phyloP scores from a whole-genome alignment of 1,284 basidiomycete genomes.

The Ceratobasidium sp. region DNA sequence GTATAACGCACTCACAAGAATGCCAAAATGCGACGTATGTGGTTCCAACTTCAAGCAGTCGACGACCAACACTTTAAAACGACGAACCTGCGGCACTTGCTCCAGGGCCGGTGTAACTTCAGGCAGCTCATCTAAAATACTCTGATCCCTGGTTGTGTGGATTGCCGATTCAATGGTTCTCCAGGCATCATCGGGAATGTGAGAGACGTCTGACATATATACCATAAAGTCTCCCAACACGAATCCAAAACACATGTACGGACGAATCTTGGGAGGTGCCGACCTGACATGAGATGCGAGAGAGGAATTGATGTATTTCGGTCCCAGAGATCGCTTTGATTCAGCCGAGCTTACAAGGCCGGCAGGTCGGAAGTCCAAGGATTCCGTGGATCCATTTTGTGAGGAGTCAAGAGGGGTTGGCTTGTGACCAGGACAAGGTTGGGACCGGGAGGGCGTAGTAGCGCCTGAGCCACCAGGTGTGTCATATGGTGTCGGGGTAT shows the following conservation, averaged over 20 bases:
- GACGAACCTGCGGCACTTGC: not conserved
- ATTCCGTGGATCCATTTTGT: constrained; percentile 18
- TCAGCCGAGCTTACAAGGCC: not conserved
- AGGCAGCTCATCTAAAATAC: not conserved
- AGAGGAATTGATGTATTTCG: no score
- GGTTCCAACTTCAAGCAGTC: constrained; percentile 69
- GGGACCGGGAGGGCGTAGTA: not conserved
- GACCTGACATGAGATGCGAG: not conserved
- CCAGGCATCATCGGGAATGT: constrained; percentile 75
- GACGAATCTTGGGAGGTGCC: constrained; percentile 44
- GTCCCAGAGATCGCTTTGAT: not conserved
- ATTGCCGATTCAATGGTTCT: constrained; percentile 49
- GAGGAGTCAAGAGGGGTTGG: not conserved
- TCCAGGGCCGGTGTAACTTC: no score
- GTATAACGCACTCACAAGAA: constrained; percentile 48
- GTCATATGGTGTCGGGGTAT: constrained; percentile 6
- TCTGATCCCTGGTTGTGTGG: not conserved
- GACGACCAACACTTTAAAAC: constrained; percentile 60
- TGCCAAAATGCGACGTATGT: constrained; percentile 76
- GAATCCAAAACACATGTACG: constrained; percentile 78
- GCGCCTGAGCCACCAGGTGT: constrained; percentile 24
- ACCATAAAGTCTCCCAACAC: constrained; percentile 65
- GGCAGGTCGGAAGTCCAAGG: constrained; percentile 1
- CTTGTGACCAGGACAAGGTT: not conserved
- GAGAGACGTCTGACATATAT: constrained; percentile 78